phyloP scores from a whole-genome alignment of 2,329 filamentous ascomycete genomes.

The Botrytis porri region DNA sequence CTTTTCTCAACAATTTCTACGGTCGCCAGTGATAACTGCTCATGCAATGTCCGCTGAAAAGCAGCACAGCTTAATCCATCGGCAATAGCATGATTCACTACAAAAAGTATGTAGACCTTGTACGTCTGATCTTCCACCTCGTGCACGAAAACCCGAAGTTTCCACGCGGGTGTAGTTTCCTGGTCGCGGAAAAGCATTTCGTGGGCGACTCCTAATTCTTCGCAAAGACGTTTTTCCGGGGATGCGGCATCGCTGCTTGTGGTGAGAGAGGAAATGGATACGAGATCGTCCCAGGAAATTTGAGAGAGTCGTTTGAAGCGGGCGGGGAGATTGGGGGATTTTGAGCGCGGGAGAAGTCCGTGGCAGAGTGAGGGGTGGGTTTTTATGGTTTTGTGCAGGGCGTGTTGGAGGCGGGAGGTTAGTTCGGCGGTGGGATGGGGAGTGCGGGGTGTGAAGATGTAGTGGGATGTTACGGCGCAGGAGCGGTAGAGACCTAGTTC shows the following conservation, averaged over 20 bases:
- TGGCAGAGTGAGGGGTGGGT: background rate
- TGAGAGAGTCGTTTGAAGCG: background rate
- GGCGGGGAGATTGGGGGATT: background rate
- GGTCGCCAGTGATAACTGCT: constrained; percentile 19
- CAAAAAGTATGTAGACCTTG: constrained; percentile 26
- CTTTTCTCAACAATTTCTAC: background rate
- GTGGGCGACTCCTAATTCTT: constrained; percentile 25
- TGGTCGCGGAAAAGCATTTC: constrained; percentile 24
- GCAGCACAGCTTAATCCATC: constrained; percentile 26
- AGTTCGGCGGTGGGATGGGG: background rate
- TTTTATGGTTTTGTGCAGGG: background rate
- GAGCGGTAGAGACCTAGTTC: constrained; percentile 3
- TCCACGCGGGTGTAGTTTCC: constrained; percentile 28
- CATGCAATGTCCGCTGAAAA: constrained; percentile 27
- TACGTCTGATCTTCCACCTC: background rate
- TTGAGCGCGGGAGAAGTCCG: background rate
- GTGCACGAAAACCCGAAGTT: constrained; percentile 23
- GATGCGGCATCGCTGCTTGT: background rate
- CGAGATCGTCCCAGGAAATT: background rate
- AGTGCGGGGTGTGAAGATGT: background rate
- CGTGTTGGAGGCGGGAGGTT: background rate
- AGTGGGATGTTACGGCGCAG: background rate
- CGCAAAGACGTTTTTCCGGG: background rate
- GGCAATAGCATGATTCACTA: constrained; percentile 26
- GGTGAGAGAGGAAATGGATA: background rate